These are phyloP conservation scores for Arthroderma sp. DNA, from an alignment of 2,329 filamentous ascomycete species.

Conservation along the genomic window DNA sequence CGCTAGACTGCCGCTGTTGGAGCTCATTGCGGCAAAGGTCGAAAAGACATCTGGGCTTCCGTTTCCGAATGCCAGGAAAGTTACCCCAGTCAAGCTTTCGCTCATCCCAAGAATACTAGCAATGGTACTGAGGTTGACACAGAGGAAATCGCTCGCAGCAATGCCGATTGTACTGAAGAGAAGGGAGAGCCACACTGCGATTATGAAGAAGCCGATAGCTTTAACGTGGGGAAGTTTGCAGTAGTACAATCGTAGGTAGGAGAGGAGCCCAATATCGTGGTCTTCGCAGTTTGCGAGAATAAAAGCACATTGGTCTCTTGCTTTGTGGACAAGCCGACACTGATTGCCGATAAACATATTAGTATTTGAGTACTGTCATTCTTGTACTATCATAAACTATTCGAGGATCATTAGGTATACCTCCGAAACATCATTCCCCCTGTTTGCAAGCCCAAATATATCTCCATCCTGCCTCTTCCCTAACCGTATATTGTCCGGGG, in stretches of 20 bases:
- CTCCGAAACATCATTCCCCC: conserved; percentile 5
- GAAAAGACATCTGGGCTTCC: conserved; percentile 97
- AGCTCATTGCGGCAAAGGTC: conserved; percentile 95
- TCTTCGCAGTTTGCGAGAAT: conserved; percentile 69
- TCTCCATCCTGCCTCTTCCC: conserved; percentile 17
- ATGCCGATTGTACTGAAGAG: conserved; percentile 97
- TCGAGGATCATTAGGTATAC: conserved; percentile 9
- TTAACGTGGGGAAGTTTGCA: conserved; percentile 58
- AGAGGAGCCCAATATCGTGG: conserved; percentile 78
- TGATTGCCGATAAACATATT: conserved; percentile 20
- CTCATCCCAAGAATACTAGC: conserved; percentile 80
- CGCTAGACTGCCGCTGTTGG: conserved; percentile 91
- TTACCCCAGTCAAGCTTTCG: conserved; percentile 91
- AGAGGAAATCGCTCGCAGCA: conserved; percentile 96
- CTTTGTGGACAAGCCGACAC: conserved; percentile 68
- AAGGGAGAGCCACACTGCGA: conserved; percentile 72
- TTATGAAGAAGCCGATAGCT: conserved; percentile 62
- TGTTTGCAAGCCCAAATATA: neutral
- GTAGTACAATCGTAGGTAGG: conserved; percentile 85
- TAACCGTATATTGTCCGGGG: conserved; percentile 5
- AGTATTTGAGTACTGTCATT: too few relatives aligned
- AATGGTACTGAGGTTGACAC: conserved; percentile 89
- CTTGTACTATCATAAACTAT: too few relatives aligned
- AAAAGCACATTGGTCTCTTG: conserved; percentile 73
- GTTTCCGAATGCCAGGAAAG: conserved; percentile 92